Evolutionary conservation across 2,329 filamentous ascomycete genomes (phyloP).

Genomic region (Pseudocercospora fijiensis): DNA sequence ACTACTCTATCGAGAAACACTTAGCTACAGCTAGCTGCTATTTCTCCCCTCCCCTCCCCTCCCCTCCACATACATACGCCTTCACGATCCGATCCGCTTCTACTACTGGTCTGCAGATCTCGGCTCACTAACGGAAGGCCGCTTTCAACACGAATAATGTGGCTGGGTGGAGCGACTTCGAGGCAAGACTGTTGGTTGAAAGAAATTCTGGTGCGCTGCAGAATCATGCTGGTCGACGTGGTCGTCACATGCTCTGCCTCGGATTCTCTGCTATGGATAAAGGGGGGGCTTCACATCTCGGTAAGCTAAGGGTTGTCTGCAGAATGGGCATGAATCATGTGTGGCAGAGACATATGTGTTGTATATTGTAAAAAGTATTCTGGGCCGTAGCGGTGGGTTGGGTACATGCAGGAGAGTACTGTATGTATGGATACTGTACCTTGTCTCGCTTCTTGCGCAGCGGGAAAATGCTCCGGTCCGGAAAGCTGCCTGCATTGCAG

Average conservation of each 20-base stretch:
- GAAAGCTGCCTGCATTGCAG: background rate
- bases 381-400: background rate
- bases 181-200: background rate
- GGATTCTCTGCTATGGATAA: too few species aligned
- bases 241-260: background rate
- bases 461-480: background rate
- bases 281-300: background rate
- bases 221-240: background rate
- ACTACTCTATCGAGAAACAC: background rate
- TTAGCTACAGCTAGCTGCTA: background rate
- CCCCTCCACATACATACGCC: background rate
- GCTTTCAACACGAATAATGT: conserved; percentile 5
- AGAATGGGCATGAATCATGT: too few species aligned
- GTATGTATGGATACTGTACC: too few species aligned
- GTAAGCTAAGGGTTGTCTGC: background rate
- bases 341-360: too few species aligned
- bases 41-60: background rate
- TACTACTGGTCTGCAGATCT: background rate
- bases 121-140: background rate
- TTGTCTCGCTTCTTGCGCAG: background rate
- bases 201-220: background rate
- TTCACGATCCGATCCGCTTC: background rate
- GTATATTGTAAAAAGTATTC: background rate
- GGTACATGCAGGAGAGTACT: too few species aligned
- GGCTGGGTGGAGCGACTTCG: background rate